A percentile compares a stretch with the other conserved stretches of the same genome.
Conservation (phyloP, 2,329 filamentous ascomycete species). For the Neofusicoccum cordaticola region DNA sequence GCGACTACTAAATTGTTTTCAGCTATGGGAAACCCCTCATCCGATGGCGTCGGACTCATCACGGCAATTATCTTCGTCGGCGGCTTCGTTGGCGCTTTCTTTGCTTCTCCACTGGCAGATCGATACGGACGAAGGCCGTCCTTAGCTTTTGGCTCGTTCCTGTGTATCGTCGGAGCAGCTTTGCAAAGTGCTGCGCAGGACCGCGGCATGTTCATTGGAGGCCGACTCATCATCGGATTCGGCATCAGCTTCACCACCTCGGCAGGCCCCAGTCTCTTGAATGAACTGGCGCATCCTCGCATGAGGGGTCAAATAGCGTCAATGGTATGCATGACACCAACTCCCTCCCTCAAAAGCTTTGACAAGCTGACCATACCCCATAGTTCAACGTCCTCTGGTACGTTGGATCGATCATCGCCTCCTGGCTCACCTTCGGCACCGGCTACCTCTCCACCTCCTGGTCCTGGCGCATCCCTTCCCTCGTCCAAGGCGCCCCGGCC, state of each 20-base stretch:
- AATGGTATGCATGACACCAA: neutral
- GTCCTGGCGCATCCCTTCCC: slow-evolving; percentile 52
- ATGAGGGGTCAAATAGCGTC: slow-evolving; percentile 11
- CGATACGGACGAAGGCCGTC: neutral
- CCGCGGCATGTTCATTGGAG: slow-evolving; percentile 41
- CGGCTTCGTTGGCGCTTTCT: slow-evolving; percentile 5
- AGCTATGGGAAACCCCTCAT: neutral
- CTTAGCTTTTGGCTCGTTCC: neutral
- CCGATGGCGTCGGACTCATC: neutral
- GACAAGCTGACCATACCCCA: neutral
- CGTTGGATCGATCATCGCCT: slow-evolving; percentile 10
- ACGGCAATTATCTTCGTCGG: slow-evolving; percentile 9
- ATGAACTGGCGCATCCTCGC: slow-evolving; percentile 6
- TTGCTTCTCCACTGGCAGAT: slow-evolving; percentile 5
- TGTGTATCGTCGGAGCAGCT: neutral
- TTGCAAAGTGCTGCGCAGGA: neutral
- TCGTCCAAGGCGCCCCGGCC: too few species aligned
- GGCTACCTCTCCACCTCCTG: slow-evolving; percentile 42
- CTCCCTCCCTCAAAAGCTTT: too few species aligned
- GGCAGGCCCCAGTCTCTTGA: neutral
- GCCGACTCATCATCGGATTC: slow-evolving; percentile 40
- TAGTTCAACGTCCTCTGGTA: slow-evolving; percentile 17
- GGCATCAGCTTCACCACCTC: slow-evolving; percentile 40
- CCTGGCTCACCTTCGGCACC: slow-evolving; percentile 20
- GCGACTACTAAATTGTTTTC: neutral